Base-by-base conservation (phyloP, 2,329 filamentous ascomycete genomes). In the Venturia oleaginea region DNA sequence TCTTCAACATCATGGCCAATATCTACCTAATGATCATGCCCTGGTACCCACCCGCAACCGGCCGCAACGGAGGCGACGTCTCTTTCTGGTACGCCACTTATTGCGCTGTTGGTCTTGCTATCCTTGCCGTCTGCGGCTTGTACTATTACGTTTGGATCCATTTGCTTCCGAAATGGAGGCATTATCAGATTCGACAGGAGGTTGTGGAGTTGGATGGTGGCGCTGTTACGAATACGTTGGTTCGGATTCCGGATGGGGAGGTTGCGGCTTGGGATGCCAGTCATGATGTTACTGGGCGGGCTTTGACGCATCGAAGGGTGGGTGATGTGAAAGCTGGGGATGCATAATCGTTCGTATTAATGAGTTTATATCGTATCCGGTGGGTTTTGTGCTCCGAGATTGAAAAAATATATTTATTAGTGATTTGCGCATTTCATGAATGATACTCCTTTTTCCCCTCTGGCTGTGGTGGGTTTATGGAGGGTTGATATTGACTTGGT, bases 81-180 rank as follows among this genome's bases (percentile, higher is more conserved):
- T 87, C 83, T 63, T 91, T 91, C 73, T 91, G 85, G 84, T 91
- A 90, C 67, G 87, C 80, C 1, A 90, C 86, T 0, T 90, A 90
- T 68, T 81, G 83, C 24, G 82, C 85, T 0, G 81, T 84, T 0
- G 86, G 87, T 0, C 80, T 90, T 65, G 85, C 73, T 27, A 81
- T 89, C 46, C 74, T 87, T 42, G 66, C 77, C 3, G 6, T 79
- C 0, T 88, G 85, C 64, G 81, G 72, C 0, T 37, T 83, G 0
- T 88, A 88, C 71, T 87, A 87, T 67, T 73, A 77, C 8, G 64
- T 80, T 8, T 88, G 84, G 83, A 82, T 87, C 67, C 77, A 81
- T 59, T 30, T 83, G 1, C 67, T 88, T 0, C 85, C 86, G 0
- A 78, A 76, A 34, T 78, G 77, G 67, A 75, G 77, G n/a, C 74